Evolutionary conservation across 495 filamentous ascomycete species (phyloP), one percentile per base, ranked within the genome.

Genomic region (Aspergillus asperescens): DNA sequence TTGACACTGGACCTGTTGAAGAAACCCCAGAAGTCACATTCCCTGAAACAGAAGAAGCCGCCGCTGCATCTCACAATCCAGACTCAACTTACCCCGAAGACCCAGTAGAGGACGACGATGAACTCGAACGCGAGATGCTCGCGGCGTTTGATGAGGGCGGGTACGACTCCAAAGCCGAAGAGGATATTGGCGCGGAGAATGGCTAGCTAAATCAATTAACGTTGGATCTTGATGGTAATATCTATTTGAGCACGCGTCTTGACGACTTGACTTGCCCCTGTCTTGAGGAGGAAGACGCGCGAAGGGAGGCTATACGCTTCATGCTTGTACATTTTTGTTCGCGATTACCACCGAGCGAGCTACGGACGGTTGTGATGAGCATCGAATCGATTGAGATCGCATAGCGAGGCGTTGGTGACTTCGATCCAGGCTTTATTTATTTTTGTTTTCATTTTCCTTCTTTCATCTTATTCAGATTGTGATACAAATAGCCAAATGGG

Each of bases 51-150:
- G 44, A 46, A 32, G 43, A 47, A 47, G 70, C 57, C 62, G 52
- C 31, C 52, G 31, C 29, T 38, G 27, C 35, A 48, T 37, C 22
- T 8, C 39, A 32, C 13, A 52, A 38, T 5, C 49, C 54, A 15
- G 59, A 59, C 16, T 57, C 54, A 5, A 58, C 41, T 2, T 50
- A 57, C 38, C 61, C 61, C 3, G 66, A 70, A 52, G 55, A 67
- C 15, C 65, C 68, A 0, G 70, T 56, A 29, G 78, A 78, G 16
- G 77, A 80, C 7, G 83, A 83, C 24, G 83, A 81, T 38, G 83
- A 78, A 37, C 64, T 88, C 16, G 85, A 87, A 61, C 78, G 79
- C 9, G 83, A 88, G 54, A 75, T 89, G 65, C 61, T 84, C 60
- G 83, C 82, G 0, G 84, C 82, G 37, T 78, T 88, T 43, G 81